A percentile compares a stretch with the other conserved stretches of the same genome.
phyloP scores from a whole-genome alignment of 2,329 filamentous ascomycete genomes.

The Trichoderma sp. region DNA sequence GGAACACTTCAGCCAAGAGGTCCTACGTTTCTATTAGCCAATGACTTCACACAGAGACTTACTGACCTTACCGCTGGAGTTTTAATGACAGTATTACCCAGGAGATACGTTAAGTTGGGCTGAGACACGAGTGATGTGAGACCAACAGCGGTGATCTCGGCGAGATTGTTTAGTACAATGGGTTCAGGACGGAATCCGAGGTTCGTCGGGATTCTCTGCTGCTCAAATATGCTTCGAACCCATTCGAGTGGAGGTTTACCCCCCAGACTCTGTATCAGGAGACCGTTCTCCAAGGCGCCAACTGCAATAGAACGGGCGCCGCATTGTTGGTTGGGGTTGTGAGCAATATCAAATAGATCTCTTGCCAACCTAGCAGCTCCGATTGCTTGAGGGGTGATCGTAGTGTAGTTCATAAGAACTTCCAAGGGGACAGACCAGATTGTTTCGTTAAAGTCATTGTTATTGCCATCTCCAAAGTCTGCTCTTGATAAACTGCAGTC shows the following conservation, averaged over 20 bases:
- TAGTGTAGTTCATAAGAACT: not conserved
- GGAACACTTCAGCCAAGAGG: not conserved
- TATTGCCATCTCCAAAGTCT: not conserved
- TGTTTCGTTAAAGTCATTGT: slow-evolving; percentile 12
- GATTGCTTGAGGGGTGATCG: not conserved
- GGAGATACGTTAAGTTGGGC: not conserved
- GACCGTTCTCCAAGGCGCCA: slow-evolving; percentile 3
- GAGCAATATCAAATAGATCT: slow-evolving; percentile 4
- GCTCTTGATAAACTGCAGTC: slow-evolving; percentile 2
- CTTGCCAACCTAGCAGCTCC: slow-evolving; percentile 3
- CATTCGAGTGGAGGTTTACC: not conserved
- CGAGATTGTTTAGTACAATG: not conserved
- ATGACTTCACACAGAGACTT: not conserved
- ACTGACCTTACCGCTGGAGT: not conserved
- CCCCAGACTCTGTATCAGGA: not conserved
- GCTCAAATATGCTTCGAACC: slow-evolving; percentile 2
- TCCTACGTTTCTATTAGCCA: not conserved
- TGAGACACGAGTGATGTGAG: not conserved
- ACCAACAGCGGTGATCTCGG: not conserved
- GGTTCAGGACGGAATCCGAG: not conserved
- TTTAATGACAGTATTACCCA: not conserved
- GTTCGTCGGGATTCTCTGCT: slow-evolving; percentile 10
- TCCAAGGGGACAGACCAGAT: not conserved
- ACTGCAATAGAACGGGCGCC: slow-evolving; percentile 3
- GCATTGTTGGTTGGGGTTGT: slow-evolving; percentile 2